These are phyloP conservation scores for Boletus mariae DNA, from an alignment of 1,284 basidiomycete species.

Conservation along the genomic window DNA sequence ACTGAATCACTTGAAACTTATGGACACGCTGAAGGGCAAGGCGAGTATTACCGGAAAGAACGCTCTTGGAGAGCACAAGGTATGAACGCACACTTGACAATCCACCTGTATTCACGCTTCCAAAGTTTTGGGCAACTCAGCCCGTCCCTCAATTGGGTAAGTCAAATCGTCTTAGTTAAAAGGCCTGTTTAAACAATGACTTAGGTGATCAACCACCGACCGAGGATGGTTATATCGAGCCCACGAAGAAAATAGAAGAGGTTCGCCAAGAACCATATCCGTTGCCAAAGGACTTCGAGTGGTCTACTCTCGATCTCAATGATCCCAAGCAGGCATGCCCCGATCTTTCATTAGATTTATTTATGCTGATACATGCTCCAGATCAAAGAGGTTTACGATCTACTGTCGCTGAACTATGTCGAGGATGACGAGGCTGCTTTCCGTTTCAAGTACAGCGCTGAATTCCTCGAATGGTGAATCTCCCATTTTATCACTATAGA, in stretches of 20 bases:
- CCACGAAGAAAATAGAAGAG: constrained; percentile 71
- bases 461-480: constrained; percentile 87
- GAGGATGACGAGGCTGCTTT: constrained; percentile 96
- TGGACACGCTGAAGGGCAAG: constrained; percentile 72
- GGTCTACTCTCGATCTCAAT: constrained; percentile 82
- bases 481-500: constrained; percentile 1
- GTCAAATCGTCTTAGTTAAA: constrained; percentile 7
- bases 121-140: constrained; percentile 92
- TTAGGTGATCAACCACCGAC: constrained; percentile 62
- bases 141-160: constrained; percentile 86
- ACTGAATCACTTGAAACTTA: constrained; percentile 67
- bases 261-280: constrained; percentile 86
- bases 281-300: constrained; percentile 91
- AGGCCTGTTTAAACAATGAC: constrained; percentile 2
- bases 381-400: constrained; percentile 90
- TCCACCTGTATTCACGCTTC: constrained; percentile 5
- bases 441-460: constrained; percentile 93
- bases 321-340: constrained; percentile 65
- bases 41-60: constrained; percentile 70
- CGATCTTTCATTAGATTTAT: neutral
- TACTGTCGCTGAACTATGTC: constrained; percentile 93
- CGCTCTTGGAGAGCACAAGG: constrained; percentile 85
- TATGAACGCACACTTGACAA: constrained; percentile 31
- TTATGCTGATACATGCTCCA: constrained; percentile 32
- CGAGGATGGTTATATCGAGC: constrained; percentile 89